Conservation (phyloP, 768 basidiomycete species). For the Naganishia vishniacii region DNA sequence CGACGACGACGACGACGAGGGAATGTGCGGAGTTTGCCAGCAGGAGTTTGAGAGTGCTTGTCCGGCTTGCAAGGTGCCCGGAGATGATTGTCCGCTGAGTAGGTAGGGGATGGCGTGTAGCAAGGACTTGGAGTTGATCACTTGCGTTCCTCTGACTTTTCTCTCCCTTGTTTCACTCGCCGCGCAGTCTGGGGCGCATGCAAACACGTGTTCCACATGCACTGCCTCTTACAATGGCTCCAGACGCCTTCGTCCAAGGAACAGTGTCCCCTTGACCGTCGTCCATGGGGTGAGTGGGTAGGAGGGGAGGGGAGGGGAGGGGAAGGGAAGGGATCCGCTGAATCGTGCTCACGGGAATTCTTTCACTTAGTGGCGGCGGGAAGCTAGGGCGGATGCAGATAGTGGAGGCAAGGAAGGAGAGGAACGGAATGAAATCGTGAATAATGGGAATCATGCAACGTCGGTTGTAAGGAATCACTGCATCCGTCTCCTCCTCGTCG, state of each 20-base stretch:
- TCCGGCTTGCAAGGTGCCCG: constrained; percentile 91
- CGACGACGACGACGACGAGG: constrained; percentile 54
- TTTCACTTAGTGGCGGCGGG: constrained; percentile 10
- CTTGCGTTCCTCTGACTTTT: no score
- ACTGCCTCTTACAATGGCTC: constrained; percentile 95
- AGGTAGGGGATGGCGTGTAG: no score
- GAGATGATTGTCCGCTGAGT: constrained; percentile 92
- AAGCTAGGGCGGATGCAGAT: no score
- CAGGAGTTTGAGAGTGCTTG: constrained; percentile 91
- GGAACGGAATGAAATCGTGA: no score
- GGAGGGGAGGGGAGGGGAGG: neutral
- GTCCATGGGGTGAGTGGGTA: constrained; percentile 68
- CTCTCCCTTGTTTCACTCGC: neutral
- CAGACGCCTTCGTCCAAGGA: constrained; percentile 81
- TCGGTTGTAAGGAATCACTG: no score
- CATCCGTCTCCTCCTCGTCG: no score
- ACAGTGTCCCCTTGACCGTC: constrained; percentile 97
- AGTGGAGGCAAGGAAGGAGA: no score
- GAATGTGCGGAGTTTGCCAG: constrained; percentile 81
- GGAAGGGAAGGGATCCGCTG: neutral
- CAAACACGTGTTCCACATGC: constrained; percentile 96
- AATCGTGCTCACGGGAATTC: no score
- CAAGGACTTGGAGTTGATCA: no score
- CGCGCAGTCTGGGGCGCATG: constrained; percentile 90
- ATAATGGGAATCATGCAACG: no score